Percentiles rank a stretch among this genome's conserved stretches.
phyloP scores from a whole-genome alignment of 352 stramenopile genomes.

The Phytopythium sindhum region DNA sequence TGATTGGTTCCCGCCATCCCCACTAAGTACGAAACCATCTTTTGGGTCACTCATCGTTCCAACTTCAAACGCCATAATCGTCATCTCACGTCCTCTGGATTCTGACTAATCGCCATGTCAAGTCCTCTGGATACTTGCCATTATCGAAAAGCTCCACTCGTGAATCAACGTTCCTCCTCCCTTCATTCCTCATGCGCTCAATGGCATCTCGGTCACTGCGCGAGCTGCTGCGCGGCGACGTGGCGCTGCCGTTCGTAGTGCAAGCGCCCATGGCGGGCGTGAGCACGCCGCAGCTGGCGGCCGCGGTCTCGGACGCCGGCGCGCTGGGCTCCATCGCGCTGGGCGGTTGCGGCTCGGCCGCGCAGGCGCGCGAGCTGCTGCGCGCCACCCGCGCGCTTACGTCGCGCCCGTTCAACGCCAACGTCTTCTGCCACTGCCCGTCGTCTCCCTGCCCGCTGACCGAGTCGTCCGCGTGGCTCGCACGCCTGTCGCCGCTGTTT shows the following conservation, averaged over 20 bases:
- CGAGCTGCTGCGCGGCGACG: constrained; percentile 1
- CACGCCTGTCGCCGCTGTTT: constrained; percentile 35
- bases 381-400: constrained; percentile 24
- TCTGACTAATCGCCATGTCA: too few species aligned
- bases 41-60: constrained; percentile 4
- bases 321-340: constrained; percentile 52
- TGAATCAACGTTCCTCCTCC: too few species aligned
- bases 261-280: constrained; percentile 5
- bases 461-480: constrained; percentile 25
- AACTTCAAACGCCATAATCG: neutral
- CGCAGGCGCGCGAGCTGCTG: constrained; percentile 30
- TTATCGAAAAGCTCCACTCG: neutral
- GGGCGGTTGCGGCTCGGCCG: constrained; percentile 19
- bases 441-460: constrained; percentile 10
- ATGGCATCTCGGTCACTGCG: neutral
- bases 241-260: constrained; percentile 4
- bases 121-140: neutral
- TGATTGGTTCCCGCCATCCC: neutral
- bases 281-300: constrained; percentile 18
- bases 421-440: constrained; percentile 53
- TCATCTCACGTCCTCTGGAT: too few species aligned
- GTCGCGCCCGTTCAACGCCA: constrained; percentile 45
- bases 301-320: constrained; percentile 32
- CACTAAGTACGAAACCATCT: neutral
- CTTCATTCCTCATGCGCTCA: neutral